These are phyloP conservation scores for Pythium oligandrum DNA, from an alignment of 352 stramenopile species.

Conservation along the genomic window DNA sequence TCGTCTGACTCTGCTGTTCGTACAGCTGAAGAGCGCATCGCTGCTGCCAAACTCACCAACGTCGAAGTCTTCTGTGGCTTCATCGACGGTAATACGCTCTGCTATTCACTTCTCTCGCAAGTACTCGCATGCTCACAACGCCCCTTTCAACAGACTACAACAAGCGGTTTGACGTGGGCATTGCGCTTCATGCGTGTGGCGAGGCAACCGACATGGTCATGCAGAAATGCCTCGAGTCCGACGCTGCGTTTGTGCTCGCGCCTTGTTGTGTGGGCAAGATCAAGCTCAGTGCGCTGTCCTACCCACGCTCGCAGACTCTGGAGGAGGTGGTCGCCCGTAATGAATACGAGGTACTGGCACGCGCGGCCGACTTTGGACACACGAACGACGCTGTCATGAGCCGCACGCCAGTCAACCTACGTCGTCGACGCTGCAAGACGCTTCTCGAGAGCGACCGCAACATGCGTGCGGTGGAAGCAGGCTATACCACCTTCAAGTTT, in stretches of 20 bases:
- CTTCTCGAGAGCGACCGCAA: conserved; percentile 80
- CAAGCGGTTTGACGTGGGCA: conserved; percentile 67
- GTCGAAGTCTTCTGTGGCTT: conserved; percentile 72
- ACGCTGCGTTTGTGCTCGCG: conserved; percentile 67
- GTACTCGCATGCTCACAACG: no score
- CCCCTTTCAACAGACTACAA: conserved; percentile 24
- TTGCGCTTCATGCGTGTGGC: conserved; percentile 76
- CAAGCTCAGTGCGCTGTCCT: conserved; percentile 53
- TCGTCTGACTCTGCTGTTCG: no score
- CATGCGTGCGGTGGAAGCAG: conserved; percentile 38
- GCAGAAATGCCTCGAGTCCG: conserved; percentile 55
- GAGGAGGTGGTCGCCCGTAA: conserved; percentile 33
- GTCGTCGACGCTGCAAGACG: conserved; percentile 71
- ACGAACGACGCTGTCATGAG: conserved; percentile 29
- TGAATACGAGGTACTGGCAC: conserved; percentile 76
- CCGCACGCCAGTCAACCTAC: conserved; percentile 39
- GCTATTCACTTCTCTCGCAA: no score
- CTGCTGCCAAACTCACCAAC: conserved; percentile 50
- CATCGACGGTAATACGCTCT: conserved; percentile 31
- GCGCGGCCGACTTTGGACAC: conserved; percentile 74
- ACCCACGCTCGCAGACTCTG: conserved; percentile 53
- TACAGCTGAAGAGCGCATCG: conserved; percentile 59
- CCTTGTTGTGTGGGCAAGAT: conserved; percentile 83
- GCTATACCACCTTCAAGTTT: conserved; percentile 69
- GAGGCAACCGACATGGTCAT: conserved; percentile 82